phyloP scores from a whole-genome alignment of 1,284 basidiomycete species.

The Kwoniella shivajii region DNA sequence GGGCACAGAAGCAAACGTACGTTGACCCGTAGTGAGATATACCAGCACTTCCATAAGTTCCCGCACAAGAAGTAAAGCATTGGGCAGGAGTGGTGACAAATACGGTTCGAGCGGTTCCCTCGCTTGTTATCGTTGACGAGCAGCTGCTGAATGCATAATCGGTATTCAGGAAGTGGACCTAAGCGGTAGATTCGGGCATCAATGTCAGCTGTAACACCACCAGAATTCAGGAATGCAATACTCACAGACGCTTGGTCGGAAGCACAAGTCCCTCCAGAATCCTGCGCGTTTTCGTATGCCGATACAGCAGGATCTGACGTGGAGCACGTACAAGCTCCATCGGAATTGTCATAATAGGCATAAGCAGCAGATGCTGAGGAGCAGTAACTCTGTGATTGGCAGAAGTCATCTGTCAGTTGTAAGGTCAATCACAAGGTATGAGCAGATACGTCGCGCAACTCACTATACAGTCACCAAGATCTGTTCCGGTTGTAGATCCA shows the following conservation, averaged over 20 bases:
- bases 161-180: no score
- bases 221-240: background rate
- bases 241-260: conserved; percentile 1
- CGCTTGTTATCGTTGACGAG: no score
- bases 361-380: background rate
- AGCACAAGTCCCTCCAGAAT: conserved; percentile 1
- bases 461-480: background rate
- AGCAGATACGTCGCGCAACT: no score
- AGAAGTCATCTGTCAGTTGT: no score
- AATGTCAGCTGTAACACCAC: background rate
- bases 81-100: no score
- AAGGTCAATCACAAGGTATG: no score
- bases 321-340: background rate
- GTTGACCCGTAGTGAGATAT: background rate
- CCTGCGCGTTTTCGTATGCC: background rate
- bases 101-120: no score
- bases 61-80: no score
- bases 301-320: background rate
- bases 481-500: background rate
- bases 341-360: background rate
- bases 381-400: no score
- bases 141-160: no score
- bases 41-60: background rate
- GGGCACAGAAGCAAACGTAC: background rate
- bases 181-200: no score